A percentile compares a stretch with the other conserved stretches of the same genome.
These are phyloP conservation scores for Paspalum vaginatum DNA, from an alignment of 176 grass and related monocot genomes.

Conservation along the genomic window DNA sequence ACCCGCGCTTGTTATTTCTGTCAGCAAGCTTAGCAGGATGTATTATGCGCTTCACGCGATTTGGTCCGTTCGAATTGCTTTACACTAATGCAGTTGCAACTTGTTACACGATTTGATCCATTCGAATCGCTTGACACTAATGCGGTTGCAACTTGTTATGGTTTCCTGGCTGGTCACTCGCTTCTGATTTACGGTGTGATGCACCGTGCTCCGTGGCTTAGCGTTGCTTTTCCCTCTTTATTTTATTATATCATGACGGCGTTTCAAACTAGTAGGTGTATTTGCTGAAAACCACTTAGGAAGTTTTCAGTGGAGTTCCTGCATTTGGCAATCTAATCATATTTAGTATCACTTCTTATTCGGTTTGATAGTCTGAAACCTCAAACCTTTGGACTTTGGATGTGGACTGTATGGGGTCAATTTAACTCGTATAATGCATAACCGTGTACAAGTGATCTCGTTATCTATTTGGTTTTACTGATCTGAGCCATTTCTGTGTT, in stretches of 20 bases:
- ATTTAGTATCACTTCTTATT: neutral
- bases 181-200: neutral
- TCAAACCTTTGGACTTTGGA: too few relatives aligned
- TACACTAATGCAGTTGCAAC: neutral
- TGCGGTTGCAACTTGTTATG: neutral
- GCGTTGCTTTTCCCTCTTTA: neutral
- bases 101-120: neutral
- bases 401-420: neutral
- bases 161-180: neutral
- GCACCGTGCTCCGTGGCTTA: neutral
- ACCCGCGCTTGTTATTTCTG: neutral
- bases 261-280: neutral
- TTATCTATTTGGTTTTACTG: neutral
- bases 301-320: neutral
- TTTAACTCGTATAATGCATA: neutral
- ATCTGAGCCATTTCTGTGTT: neutral
- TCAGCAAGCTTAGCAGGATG: neutral
- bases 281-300: neutral
- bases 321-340: neutral
- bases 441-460: neutral
- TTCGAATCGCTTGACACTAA: neutral
- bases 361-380: neutral
- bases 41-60: neutral
- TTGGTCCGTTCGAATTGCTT: neutral
- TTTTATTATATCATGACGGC: neutral